These are phyloP conservation scores for Rhodotorula paludigena DNA, from an alignment of 768 basidiomycete genomes.

Conservation along the genomic window DNA sequence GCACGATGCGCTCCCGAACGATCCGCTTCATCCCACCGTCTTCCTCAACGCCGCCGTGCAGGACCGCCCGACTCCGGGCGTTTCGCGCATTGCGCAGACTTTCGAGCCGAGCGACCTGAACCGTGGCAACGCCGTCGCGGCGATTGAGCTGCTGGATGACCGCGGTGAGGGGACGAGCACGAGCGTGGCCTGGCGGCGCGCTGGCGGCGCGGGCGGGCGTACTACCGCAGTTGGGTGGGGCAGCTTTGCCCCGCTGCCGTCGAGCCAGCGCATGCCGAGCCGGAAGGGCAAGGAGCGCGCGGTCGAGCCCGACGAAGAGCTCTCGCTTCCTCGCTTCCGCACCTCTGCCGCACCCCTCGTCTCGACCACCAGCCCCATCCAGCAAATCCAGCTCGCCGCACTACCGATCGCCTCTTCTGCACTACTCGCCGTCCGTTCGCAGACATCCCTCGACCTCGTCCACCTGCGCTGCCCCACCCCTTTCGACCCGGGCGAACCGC, in stretches of 20 bases:
- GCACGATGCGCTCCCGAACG: background rate
- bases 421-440: slow-evolving; percentile 20
- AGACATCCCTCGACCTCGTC: slow-evolving; percentile 20
- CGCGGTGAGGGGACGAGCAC: background rate
- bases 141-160: background rate
- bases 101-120: slow-evolving; percentile 20
- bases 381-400: slow-evolving; percentile 10
- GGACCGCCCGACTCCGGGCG: background rate
- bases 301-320: background rate
- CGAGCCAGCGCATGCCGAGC: background rate
- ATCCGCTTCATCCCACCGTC: slow-evolving; percentile 25
- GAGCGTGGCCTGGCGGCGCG: slow-evolving; percentile 13
- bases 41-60: slow-evolving; percentile 14
- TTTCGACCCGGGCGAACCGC: background rate
- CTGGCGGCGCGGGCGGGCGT: background rate
- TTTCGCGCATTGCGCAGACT: background rate
- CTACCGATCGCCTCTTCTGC: background rate
- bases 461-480: background rate
- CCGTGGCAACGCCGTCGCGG: slow-evolving; percentile 18
- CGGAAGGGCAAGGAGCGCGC: slow-evolving; percentile 4
- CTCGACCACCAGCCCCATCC: slow-evolving; percentile 8
- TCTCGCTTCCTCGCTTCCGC: background rate
- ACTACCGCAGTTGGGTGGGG: slow-evolving; percentile 18
- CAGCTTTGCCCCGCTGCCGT: background rate
- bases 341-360: background rate